These are phyloP conservation scores for Ricinus communis DNA, from an alignment of 345 rosid species.

Conservation along the genomic window DNA sequence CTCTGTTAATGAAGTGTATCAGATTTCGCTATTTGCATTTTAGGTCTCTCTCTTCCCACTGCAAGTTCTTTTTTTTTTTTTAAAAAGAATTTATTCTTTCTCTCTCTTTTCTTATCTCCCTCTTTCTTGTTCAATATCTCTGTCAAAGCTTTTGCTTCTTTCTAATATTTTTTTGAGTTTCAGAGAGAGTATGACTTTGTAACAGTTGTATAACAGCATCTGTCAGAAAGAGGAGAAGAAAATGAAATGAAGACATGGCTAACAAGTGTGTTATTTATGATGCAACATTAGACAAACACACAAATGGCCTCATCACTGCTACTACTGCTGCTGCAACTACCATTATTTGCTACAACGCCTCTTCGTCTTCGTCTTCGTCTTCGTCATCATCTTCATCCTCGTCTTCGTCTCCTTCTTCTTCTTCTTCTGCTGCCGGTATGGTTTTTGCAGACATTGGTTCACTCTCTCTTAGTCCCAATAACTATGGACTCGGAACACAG, in stretches of 20 bases:
- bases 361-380: slow-evolving; percentile 10
- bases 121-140: background rate
- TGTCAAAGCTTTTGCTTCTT: slow-evolving; percentile 9
- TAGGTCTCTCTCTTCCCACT: background rate
- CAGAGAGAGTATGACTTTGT: slow-evolving; percentile 34
- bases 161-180: background rate
- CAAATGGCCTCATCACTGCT: slow-evolving; percentile 16
- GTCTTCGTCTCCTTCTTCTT: slow-evolving; percentile 11
- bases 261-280: slow-evolving; percentile 21
- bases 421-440: slow-evolving; percentile 26
- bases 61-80: background rate
- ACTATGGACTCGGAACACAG: slow-evolving; percentile 16
- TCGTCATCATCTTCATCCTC: slow-evolving; percentile 13
- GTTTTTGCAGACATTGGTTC: slow-evolving; percentile 49
- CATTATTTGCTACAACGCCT: background rate
- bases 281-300: slow-evolving; percentile 17
- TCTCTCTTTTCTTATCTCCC: background rate
- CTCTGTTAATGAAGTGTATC: slow-evolving; percentile 17
- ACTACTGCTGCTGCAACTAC: too few relatives aligned
- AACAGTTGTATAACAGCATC: slow-evolving; percentile 49
- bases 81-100: too few relatives aligned
- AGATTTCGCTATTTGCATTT: slow-evolving; percentile 17
- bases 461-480: slow-evolving; percentile 38
- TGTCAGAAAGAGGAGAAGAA: slow-evolving; percentile 41
- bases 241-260: slow-evolving; percentile 36